Evolutionary conservation across 257 asterid genomes (phyloP).

Genomic region (Cruciata laevipes): DNA sequence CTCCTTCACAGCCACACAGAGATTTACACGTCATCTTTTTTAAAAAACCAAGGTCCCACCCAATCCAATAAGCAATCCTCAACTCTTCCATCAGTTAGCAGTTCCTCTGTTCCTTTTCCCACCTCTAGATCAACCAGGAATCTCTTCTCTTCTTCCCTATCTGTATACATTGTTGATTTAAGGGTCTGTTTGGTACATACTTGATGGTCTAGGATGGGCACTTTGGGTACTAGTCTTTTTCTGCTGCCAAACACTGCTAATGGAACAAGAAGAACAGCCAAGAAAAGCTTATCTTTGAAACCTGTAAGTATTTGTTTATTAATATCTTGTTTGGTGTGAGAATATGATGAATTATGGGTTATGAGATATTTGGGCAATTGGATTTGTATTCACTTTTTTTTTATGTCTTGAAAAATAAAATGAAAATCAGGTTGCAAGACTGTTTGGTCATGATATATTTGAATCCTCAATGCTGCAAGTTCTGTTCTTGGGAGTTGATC

Average conservation of each 20-base stretch:
- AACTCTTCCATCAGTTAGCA: conserved; percentile 5
- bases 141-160: neutral
- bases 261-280: conserved; percentile 37
- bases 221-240: conserved; percentile 35
- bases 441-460: conserved; percentile 84
- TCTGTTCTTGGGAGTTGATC: conserved; percentile 48
- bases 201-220: conserved; percentile 33
- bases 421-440: conserved; percentile 60
- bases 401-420: neutral
- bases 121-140: conserved; percentile 7
- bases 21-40: no score
- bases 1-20: no score
- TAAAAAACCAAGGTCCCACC: no score
- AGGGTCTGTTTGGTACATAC: neutral
- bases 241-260: conserved; percentile 35
- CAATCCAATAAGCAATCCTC: conserved; percentile 4
- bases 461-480: conserved; percentile 72
- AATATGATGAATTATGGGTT: neutral
- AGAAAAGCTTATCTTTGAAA: conserved; percentile 28
- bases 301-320: conserved; percentile 42
- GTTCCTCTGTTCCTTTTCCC: conserved; percentile 1
- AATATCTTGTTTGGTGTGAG: neutral
- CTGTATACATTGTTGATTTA: neutral
- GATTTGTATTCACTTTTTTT: neutral
- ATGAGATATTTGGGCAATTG: neutral